A percentile compares a stretch with the other conserved stretches of the same genome.
Evolutionary conservation across 768 basidiomycete genomes (phyloP).

Genomic region (Pisolithus tinctorius): DNA sequence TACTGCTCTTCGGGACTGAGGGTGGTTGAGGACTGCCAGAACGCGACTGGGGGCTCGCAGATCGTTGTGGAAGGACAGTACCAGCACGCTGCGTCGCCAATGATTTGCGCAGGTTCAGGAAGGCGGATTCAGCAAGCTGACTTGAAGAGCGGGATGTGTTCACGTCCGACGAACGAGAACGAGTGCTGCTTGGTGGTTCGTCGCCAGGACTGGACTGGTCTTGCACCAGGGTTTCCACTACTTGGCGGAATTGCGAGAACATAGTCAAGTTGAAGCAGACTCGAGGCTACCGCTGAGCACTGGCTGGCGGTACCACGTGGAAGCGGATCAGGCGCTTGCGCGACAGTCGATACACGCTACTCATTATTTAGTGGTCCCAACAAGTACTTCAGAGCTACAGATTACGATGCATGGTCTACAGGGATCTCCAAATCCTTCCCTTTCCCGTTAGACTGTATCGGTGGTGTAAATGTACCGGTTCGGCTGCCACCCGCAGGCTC

Average conservation of each 20-base stretch:
- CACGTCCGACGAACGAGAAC: conserved; percentile 33
- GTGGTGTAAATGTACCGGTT: conserved; percentile 10
- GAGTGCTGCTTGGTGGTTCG: conserved; percentile 11
- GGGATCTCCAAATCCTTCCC: conserved; percentile 46
- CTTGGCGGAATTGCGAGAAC: conserved; percentile 71
- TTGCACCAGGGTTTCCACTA: conserved; percentile 63
- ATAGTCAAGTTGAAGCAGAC: conserved; percentile 28
- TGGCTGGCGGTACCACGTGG: too few relatives aligned
- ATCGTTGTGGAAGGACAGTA: conserved; percentile 28
- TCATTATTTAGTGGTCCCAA: too few relatives aligned
- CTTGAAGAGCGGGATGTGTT: conserved; percentile 31
- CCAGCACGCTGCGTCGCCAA: conserved; percentile 45
- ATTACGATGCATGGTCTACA: conserved; percentile 14
- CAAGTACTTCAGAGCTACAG: background rate
- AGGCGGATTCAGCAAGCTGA: conserved; percentile 55
- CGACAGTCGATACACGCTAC: too few relatives aligned
- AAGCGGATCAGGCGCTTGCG: too few relatives aligned
- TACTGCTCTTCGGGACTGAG: conserved; percentile 7
- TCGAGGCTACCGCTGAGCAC: too few relatives aligned
- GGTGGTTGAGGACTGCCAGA: conserved; percentile 21
- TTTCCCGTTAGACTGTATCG: conserved; percentile 38
- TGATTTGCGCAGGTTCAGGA: conserved; percentile 59
- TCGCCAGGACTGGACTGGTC: conserved; percentile 29
- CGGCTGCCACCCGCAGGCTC: conserved; percentile 12
- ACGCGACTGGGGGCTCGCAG: conserved; percentile 12